A percentile compares a stretch with the other conserved stretches of the same genome.
phyloP scores from a whole-genome alignment of 345 rosid genomes.

The Eucalyptus grandis region DNA sequence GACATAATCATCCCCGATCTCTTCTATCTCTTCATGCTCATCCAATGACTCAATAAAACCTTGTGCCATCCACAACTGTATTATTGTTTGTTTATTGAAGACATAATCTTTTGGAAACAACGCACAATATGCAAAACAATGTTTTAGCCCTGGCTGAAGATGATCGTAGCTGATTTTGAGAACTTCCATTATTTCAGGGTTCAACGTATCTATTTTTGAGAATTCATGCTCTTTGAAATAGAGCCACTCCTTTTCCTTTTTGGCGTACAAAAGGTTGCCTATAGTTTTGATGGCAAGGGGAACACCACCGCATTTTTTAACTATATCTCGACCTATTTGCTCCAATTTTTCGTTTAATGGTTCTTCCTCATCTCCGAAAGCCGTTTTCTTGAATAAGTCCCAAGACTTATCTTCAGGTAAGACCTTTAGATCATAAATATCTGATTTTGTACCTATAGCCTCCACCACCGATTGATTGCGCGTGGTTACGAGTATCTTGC shows the following conservation, averaged over 20 bases:
- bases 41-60: background rate
- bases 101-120: slow-evolving; percentile 1
- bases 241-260: background rate
- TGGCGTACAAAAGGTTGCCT: background rate
- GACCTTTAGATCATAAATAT: background rate
- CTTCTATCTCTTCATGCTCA: background rate
- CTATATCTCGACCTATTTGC: slow-evolving; percentile 1
- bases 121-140: slow-evolving; percentile 11
- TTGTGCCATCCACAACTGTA: slow-evolving; percentile 14
- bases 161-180: slow-evolving; percentile 4
- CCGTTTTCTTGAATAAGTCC: background rate
- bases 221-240: background rate
- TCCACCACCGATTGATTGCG: background rate
- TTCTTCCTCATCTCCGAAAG: background rate
- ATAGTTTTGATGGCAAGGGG: slow-evolving; percentile 4
- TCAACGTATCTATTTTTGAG: background rate
- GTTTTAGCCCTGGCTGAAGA: slow-evolving; percentile 4
- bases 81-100: background rate
- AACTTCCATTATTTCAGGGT: background rate
- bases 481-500: slow-evolving; percentile 12
- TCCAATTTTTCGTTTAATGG: background rate
- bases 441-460: background rate
- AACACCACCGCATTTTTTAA: background rate
- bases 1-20: background rate
- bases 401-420: background rate